Base-by-base conservation (phyloP, 345 rosid species). In the Populus simonii region DNA sequence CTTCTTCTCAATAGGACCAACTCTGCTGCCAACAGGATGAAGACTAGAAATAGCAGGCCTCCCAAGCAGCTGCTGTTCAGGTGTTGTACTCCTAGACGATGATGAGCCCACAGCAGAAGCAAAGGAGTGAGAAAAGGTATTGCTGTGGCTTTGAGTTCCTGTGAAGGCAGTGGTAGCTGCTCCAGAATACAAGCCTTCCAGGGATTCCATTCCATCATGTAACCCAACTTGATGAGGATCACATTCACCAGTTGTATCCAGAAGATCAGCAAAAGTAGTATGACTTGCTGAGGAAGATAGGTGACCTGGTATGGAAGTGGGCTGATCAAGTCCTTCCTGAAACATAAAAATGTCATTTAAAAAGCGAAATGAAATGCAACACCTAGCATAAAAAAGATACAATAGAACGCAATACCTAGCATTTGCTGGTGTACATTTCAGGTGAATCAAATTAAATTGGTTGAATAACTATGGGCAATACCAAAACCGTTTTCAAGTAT, bases 261-360 rank as follows among this genome's bases (percentile, higher is more conserved):
- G 72, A 83, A 76, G 77, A 80, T 92, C 93, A 77, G 87, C 85
- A 68, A 90, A 89, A 75, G 96, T 84, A 84, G 87, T 91, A 80
- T 88, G 87, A 80, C 94, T 92, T 62, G 93, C 82, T 71, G 98
- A 92, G 63, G 88, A 88, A 25, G 94, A 86, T 31, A 85, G 80
- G 70, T 85, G 87, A 74, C 89, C 93, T 33, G 89, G 80, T 70
- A 90, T 77, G 57, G 87, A 79, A 79, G 90, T 76, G 73, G 89
- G 85, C 38, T 83, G 87, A 79, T 91, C 97, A 79, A 85, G 79
- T 71, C 98, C 97, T 79, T 87, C 98, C 97, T 96, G 83, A 86
- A 68, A 83, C 49, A 66, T 67, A 80, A 38, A 66, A 65, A 53
- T 49, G 11, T 77, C 72, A 82, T 68, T 67, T 73, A 59, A 78